Conservation (phyloP, 371 early-diverging fungal species). For the Mortierella sp. region DNA sequence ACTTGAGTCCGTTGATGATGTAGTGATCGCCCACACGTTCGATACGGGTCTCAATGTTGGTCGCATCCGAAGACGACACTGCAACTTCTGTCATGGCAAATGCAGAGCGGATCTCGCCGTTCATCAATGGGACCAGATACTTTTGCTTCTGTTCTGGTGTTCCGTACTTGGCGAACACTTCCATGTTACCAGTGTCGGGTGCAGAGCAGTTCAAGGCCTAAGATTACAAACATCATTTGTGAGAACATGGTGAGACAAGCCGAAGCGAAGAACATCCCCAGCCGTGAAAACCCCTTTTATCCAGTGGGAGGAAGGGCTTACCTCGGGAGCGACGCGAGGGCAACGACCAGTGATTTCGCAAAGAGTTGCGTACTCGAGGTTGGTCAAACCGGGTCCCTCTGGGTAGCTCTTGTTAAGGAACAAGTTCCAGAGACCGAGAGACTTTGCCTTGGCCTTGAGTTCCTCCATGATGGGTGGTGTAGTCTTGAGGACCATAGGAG, state of each 20-base stretch:
- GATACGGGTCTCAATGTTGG: conserved; percentile 91
- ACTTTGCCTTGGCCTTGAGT: conserved; percentile 87
- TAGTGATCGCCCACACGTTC: conserved; percentile 74
- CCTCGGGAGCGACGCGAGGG: conserved; percentile 84
- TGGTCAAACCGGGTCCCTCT: conserved; percentile 90
- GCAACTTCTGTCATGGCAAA: conserved; percentile 98
- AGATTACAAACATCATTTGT: too few species aligned
- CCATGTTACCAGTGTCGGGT: conserved; percentile 99
- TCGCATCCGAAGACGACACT: conserved; percentile 96
- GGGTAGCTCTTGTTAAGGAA: conserved; percentile 83
- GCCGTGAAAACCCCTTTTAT: background rate
- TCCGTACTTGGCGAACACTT: conserved; percentile 97
- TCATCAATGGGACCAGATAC: conserved; percentile 89
- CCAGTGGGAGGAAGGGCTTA: conserved; percentile 27
- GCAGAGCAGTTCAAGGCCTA: conserved; percentile 91
- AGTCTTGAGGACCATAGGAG: conserved; percentile 41
- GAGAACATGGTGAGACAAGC: too few species aligned
- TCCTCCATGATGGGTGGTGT: conserved; percentile 88
- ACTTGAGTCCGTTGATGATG: conserved; percentile 93
- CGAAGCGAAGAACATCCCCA: too few species aligned
- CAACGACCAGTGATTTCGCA: conserved; percentile 91
- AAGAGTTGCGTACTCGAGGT: conserved; percentile 92
- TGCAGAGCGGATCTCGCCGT: conserved; percentile 93
- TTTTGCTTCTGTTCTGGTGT: conserved; percentile 82
- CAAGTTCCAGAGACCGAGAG: conserved; percentile 96